Evolutionary conservation across 83 land plant species (phyloP), one percentile per base, ranked within the genome.

Genomic region (Larix sibirica): DNA sequence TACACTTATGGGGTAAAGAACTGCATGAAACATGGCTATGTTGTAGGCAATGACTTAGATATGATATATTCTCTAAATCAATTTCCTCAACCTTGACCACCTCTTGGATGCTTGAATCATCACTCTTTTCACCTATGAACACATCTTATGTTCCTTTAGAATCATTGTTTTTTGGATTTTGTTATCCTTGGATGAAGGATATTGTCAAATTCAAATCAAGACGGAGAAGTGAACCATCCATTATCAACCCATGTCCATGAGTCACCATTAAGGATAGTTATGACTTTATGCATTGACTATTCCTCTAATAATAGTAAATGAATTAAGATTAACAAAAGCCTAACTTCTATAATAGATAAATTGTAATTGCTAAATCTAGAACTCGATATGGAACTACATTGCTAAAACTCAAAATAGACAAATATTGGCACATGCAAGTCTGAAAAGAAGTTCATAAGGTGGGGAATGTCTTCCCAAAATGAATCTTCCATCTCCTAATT

Each of bases 191-290:
- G 62, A 68, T 81, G 16, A 68, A 67, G 3, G 70, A 62, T 10
- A 86, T 84, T 6, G 91, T 89, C 44, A 90, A 44, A 31, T 90
- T 87, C 28, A 94, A 77, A 62, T 88, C 92, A 70, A 78, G 66
- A 20, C 94, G 83, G 28, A 97, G 86, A 23, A 86, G 86, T 24
- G 75, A 60, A n/a, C 98, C 99, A 0, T 98, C 99, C 98, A 97
- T 96, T 63, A 97, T 88, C 33, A 97, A 16, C 98, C 99, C 92
- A 97, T 87, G 81, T 97, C 99, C 62, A 97, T 86, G 70, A 83
- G 87, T 84, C 90, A 84, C 62, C 36, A 33, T 33, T 33, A 28
- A 28, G 28, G 28, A 28, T 28, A 1, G 36, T 33, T 33, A 33
- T 33, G 36, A 33, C 36, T 33, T 33, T 33, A 0, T 33, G 36